Conservation (phyloP, 2,329 filamentous ascomycete genomes). For the Xylariaceae sp. region DNA sequence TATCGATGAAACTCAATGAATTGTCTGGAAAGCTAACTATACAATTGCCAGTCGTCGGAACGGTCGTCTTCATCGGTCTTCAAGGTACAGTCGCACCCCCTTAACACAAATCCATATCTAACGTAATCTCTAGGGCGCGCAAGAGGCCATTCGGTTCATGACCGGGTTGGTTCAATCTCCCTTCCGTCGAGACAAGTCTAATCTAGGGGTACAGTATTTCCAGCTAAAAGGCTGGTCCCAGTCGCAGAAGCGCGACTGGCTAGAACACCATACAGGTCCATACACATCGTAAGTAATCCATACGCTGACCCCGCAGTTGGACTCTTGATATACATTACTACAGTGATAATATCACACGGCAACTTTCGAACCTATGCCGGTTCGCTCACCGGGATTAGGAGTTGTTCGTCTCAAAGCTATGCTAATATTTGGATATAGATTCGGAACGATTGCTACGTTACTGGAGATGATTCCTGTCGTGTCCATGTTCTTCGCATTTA, state of each 20-base stretch:
- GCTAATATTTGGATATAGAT: constrained; percentile 45
- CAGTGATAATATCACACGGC: neutral
- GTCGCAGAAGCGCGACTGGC: constrained; percentile 61
- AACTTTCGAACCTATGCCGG: neutral
- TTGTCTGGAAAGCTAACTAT: neutral
- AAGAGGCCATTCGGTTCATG: constrained; percentile 48
- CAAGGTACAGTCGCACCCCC: constrained; percentile 50
- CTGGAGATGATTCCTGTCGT: constrained; percentile 81
- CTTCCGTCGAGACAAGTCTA: constrained; percentile 33
- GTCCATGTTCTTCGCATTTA: constrained; percentile 83
- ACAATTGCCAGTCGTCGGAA: constrained; percentile 62
- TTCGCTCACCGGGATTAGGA: neutral
- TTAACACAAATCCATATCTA: constrained; percentile 5
- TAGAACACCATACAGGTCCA: constrained; percentile 65
- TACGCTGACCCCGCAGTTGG: neutral
- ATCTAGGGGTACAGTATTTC: constrained; percentile 67
- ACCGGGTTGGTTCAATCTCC: constrained; percentile 41
- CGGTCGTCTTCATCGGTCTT: constrained; percentile 71
- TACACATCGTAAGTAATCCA: constrained; percentile 69
- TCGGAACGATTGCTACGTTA: constrained; percentile 69
- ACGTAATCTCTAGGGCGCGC: constrained; percentile 37
- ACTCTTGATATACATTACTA: neutral
- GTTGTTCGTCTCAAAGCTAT: neutral
- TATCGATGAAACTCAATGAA: neutral
- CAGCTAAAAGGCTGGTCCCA: constrained; percentile 81